These are phyloP conservation scores for Linum tenue DNA, from an alignment of 345 rosid genomes.

Conservation along the genomic window DNA sequence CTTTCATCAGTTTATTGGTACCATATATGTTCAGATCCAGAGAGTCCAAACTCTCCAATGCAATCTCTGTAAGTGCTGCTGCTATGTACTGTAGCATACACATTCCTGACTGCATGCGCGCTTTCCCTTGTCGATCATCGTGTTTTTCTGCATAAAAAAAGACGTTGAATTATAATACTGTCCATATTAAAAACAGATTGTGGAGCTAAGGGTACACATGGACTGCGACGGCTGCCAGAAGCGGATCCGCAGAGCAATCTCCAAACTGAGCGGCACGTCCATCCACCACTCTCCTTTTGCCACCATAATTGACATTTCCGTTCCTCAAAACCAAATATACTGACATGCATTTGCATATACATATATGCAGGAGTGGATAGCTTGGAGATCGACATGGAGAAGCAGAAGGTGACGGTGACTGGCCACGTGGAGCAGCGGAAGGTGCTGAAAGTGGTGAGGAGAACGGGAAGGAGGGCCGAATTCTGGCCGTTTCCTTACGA, in stretches of 20 bases:
- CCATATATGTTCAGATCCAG: too few relatives aligned
- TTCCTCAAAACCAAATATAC: background rate
- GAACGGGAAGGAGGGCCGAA: slow-evolving; percentile 69
- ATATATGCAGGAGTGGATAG: slow-evolving; percentile 55
- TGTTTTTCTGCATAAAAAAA: too few relatives aligned
- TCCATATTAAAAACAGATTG: background rate
- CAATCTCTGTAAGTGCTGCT: too few relatives aligned
- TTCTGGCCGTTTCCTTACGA: slow-evolving; percentile 83
- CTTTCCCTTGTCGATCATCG: too few relatives aligned
- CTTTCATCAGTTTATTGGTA: too few relatives aligned
- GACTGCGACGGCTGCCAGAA: background rate
- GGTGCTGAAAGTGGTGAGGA: slow-evolving; percentile 55
- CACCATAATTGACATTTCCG: background rate
- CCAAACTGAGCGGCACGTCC: background rate
- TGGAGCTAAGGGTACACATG: background rate
- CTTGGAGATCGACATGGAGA: slow-evolving; percentile 59
- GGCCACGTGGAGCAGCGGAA: slow-evolving; percentile 60
- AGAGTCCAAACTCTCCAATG: too few relatives aligned
- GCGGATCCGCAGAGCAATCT: background rate
- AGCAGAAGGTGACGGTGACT: slow-evolving; percentile 71
- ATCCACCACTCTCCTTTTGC: too few relatives aligned
- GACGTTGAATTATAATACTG: too few relatives aligned
- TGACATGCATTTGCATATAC: too few relatives aligned
- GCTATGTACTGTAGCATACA: too few relatives aligned
- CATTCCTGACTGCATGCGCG: too few relatives aligned